Evolutionary conservation across 768 basidiomycete genomes (phyloP).

Genomic region (Clavaria fumosa): DNA sequence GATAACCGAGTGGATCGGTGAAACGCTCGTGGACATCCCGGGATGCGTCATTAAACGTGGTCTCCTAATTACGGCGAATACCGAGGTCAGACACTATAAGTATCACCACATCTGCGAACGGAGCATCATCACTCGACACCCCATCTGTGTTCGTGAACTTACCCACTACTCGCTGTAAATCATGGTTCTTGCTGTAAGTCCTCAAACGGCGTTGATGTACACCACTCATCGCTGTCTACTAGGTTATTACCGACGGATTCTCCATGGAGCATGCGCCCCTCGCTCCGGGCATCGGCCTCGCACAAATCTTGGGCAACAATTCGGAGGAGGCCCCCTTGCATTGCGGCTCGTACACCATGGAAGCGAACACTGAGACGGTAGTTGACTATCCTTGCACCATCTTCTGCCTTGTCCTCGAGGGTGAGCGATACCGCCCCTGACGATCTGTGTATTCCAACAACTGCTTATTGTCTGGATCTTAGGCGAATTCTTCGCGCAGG

Average conservation of each 20-base stretch:
- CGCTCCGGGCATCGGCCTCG: slow-evolving; percentile 1
- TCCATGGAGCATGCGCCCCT: background rate
- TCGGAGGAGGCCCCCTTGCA: slow-evolving; percentile 1
- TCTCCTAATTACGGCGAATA: no score
- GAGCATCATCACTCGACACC: no score
- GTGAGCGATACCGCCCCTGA: background rate
- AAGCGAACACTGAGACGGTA: background rate
- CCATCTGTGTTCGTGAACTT: no score
- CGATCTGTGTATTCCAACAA: background rate
- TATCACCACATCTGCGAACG: no score
- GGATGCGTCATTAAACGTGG: no score
- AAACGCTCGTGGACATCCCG: no score
- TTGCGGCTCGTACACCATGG: slow-evolving; percentile 4
- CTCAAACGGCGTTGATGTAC: no score
- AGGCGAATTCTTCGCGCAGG: slow-evolving; percentile 2
- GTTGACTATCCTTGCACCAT: slow-evolving; percentile 4
- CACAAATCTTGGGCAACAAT: slow-evolving; percentile 5
- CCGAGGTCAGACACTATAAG: no score
- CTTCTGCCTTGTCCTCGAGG: slow-evolving; percentile 2
- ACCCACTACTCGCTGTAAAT: no score
- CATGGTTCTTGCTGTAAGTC: no score
- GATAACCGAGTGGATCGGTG: no score
- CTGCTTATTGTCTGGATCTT: background rate
- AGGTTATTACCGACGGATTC: slow-evolving; percentile 2
- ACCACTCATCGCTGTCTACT: no score